These are phyloP conservation scores for Eucalyptus coolabah DNA, from an alignment of 345 rosid genomes.

Conservation along the genomic window DNA sequence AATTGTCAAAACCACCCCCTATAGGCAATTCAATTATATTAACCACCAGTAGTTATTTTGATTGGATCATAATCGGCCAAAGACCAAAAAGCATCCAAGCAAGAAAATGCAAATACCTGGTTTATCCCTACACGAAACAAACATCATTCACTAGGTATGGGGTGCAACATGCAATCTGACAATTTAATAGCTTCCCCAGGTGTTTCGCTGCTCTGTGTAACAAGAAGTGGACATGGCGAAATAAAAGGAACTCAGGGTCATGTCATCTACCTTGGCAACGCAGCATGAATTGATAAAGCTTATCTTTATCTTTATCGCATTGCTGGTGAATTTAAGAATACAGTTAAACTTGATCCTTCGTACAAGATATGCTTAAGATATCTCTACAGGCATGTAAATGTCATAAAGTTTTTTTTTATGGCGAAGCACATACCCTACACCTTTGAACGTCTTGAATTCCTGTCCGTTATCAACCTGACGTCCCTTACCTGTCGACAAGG, in stretches of 20 bases:
- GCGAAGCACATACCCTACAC: slow-evolving; percentile 77
- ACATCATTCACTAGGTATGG: background rate
- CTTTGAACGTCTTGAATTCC: slow-evolving; percentile 91
- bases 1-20: background rate
- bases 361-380: slow-evolving; percentile 39
- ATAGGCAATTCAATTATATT: background rate
- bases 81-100: background rate
- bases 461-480: slow-evolving; percentile 90
- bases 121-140: background rate
- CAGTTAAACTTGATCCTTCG: slow-evolving; percentile 73
- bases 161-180: background rate
- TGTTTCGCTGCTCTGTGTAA: slow-evolving; percentile 8
- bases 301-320: slow-evolving; percentile 94
- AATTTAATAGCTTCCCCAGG: background rate
- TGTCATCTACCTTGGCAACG: slow-evolving; percentile 84
- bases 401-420: background rate
- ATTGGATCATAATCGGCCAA: background rate
- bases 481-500: slow-evolving; percentile 73
- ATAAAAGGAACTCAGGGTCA: slow-evolving; percentile 37
- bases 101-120: background rate
- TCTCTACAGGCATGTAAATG: slow-evolving; percentile 15
- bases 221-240: slow-evolving; percentile 20
- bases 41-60: background rate
- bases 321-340: slow-evolving; percentile 91
- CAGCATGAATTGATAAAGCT: slow-evolving; percentile 90